Conservation (phyloP, 2,329 filamentous ascomycete genomes). For the Botrytis fragariae region DNA sequence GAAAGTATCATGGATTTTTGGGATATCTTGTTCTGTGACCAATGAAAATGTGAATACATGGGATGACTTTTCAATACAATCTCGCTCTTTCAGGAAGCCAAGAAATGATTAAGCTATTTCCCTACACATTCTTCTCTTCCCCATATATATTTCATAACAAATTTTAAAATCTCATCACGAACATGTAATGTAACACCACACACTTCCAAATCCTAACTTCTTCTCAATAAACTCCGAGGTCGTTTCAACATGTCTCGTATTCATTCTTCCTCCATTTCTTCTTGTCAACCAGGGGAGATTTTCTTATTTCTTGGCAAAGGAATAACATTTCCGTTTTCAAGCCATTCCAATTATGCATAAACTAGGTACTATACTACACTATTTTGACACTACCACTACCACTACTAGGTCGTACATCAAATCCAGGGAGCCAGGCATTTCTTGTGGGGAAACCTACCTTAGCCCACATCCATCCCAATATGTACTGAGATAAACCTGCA, state of each 20-base stretch:
- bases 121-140: not conserved
- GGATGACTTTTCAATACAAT: not conserved
- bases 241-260: conserved; percentile 14
- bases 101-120: not conserved
- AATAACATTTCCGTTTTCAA: not conserved
- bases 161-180: not conserved
- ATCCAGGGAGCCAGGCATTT: conserved; percentile 6
- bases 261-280: not conserved
- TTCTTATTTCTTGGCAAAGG: conserved; percentile 3
- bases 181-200: not conserved
- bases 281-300: not conserved
- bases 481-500: conserved; percentile 12
- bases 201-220: not conserved
- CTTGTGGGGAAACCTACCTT: conserved; percentile 16
- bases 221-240: not conserved
- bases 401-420: not conserved
- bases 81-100: not conserved
- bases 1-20: not conserved
- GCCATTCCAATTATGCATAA: conserved; percentile 19
- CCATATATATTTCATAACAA: conserved; percentile 3
- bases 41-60: conserved; percentile 10
- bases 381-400: not conserved
- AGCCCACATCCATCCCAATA: conserved; percentile 8
- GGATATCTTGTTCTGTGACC: not conserved
- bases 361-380: not conserved